Base-by-base conservation (phyloP, 768 basidiomycete genomes). In the Phaffia tasmanica region DNA sequence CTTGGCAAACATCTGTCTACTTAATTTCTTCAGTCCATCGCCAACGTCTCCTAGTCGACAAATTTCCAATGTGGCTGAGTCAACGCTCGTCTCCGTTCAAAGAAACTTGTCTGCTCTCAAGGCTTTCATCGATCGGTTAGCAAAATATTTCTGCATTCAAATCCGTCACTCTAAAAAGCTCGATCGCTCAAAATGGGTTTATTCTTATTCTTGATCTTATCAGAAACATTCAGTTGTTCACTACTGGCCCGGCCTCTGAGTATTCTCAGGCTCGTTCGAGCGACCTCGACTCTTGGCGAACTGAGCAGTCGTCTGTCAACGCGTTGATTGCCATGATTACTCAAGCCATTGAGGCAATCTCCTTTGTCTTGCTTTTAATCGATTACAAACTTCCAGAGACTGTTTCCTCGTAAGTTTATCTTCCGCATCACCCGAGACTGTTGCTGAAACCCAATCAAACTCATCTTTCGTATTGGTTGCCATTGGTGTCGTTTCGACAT, bases 301-400 rank as follows among this genome's bases (percentile, higher is more conserved):
- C 72, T 42, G 75, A 76, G 61, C 73, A 74, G 65, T 63, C 73
- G 54, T 74, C 74, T 15, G 61, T 76, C 23, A 69, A 72, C 51
- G 73, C 70, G 3, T 55, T 76, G 21, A 57, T 67, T 18, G 77
- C 81, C 23, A 81, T 99, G 55, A 78, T 98, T 56, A 83, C 82
- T 14, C 84, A 93, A 73, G 85, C 89, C 5, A 88, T 97, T 58
- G 95, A 99, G 76, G 95, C 89, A 0, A 83, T 98, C 64, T 89
- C 91, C 0, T 99, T 98, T 76, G 80, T 98, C 61, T 81, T 98
- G 30, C 84, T 98, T 23, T 79, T 98, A 60, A 90, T 84, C 71
- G 95, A 99, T 73, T 94, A 97, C 78, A 83, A 84, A 65, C 80
- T 98, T 27, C 84, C 86, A 21, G 89, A 94, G 69, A 81, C 95